Evolutionary conservation across 2,329 filamentous ascomycete genomes (phyloP), one percentile per base, ranked within the genome.

Genomic region (Knoxdaviesia capensis): DNA sequence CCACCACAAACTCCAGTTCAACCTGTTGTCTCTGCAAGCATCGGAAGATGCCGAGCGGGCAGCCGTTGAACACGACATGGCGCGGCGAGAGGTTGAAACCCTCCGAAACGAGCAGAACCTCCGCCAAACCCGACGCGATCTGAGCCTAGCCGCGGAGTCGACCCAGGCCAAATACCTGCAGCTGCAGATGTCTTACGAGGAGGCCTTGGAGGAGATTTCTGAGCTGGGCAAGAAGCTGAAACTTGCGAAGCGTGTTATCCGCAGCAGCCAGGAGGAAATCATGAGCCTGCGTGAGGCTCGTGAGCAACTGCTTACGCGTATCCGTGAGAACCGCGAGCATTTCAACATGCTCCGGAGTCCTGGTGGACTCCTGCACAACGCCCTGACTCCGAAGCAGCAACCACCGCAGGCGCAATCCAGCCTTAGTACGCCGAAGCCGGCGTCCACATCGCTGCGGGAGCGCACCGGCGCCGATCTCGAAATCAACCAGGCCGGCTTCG

Each of bases 1-100:
- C 32, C 87, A 94, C 56, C 80, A 90, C 62, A 92, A 90, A 60
- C 65, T 96, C 43, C 88, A 94, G 56, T 81, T 87, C 54, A 86
- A 80, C 51, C 71, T 94, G 53, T 69, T 93, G 31, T 77, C 74
- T 41, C 77, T 94, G 48, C 84, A 93, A 53, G 86, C 82, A 43
- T 77, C 80, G 40, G 85, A 93, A 50, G 80, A 86, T 31, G 74
- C 84, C 7, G 87, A 92, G 58, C 77, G 86, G 30, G 85, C 88
- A 49, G 80, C 78, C 34, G 87, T 94, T 5, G 88, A 94, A 58
- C 81, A 93, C 51, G 82, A 90, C 48, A 87, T 94, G 73, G 80
- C 80, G n/a, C 74, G 84, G 47, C 72, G 81, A 28, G 86, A 94
- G 58, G 80, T 93, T 20, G 82, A 94, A 47, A 82, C 87, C 8